Percentiles rank a stretch among this genome's conserved stretches.
phyloP scores from a whole-genome alignment of 1,139 yeast genomes.

The Saccharomyces hybrid region DNA sequence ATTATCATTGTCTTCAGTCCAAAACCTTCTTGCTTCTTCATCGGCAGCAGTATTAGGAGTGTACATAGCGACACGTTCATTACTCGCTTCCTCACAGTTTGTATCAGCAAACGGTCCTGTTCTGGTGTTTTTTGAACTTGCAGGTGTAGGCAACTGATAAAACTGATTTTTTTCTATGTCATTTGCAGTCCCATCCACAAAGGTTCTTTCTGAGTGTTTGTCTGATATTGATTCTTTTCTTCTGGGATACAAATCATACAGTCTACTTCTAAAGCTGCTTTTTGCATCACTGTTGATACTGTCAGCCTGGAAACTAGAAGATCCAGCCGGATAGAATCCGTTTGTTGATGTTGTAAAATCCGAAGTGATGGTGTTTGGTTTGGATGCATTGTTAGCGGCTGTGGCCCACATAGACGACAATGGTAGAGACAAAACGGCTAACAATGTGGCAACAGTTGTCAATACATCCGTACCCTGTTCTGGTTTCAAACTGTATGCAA shows the following conservation, averaged over 20 bases:
- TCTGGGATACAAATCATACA: slow-evolving; percentile 11
- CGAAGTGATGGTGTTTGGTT: slow-evolving; percentile 29
- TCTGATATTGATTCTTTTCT: slow-evolving; percentile 3
- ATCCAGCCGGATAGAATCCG: slow-evolving; percentile 14
- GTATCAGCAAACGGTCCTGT: neutral
- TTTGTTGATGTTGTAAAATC: slow-evolving; percentile 13
- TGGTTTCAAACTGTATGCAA: slow-evolving; percentile 38
- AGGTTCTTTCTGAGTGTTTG: slow-evolving; percentile 6
- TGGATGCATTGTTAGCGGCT: slow-evolving; percentile 42
- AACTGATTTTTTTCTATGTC: slow-evolving; percentile 8
- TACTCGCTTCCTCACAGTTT: neutral
- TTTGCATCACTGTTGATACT: slow-evolving; percentile 11
- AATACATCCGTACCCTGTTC: slow-evolving; percentile 29
- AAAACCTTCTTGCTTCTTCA: slow-evolving; percentile 30
- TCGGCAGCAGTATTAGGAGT: slow-evolving; percentile 29
- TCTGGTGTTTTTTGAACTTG: neutral
- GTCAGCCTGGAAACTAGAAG: slow-evolving; percentile 11
- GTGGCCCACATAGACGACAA: slow-evolving; percentile 84
- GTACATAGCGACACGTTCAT: neutral
- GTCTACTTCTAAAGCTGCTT: slow-evolving; percentile 6
- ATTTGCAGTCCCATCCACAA: neutral
- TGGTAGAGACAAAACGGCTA: slow-evolving; percentile 65
- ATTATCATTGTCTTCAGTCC: slow-evolving; percentile 20
- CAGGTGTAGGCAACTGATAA: slow-evolving; percentile 7
- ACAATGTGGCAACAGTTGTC: slow-evolving; percentile 37